Base-by-base conservation (phyloP, 768 basidiomycete genomes). In the Flagelloscypha sp. region DNA sequence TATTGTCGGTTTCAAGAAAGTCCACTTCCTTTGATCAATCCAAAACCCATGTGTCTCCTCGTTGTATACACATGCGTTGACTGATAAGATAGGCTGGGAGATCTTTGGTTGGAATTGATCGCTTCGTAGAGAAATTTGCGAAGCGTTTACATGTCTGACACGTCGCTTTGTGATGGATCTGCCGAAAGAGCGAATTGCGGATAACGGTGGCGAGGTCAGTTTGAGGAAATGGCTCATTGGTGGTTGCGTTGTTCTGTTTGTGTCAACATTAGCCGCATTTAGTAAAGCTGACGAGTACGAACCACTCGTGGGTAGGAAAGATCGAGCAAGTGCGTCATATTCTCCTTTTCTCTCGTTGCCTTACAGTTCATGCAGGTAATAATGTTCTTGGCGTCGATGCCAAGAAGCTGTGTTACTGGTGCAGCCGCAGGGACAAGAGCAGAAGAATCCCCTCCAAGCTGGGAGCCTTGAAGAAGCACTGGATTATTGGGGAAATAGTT, bases 291-390 rank as follows among this genome's bases (percentile, higher is more conserved):
- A 20, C 13, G 24, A 32, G 20, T 5, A 42, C 63, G 21, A 22
- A 90, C 90, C 61, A 80, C 87, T 30, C 82, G 74, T 4, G 90
- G 89, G 54, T 98, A 97, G 8, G 75, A 59, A 53, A 98, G 55
- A 51, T 98, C 95, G 12, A 95, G 58, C 5, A 90, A 69, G 52
- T 94, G 89, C 2, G 84, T 75, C 57, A 83, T 67, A 38, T 79
- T 77, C 35, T 84, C 80, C 53, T 94, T 86, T 44, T 77, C 75
- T 34, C 77, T 65, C 10, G 75, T 65, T 5, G 70, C 66, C 38
- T 80, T 76, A 59, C 95, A 98, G 43, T 63, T 73, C 44, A 66
- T 55, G 55, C 95, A 98, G 2, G 72, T 72, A 27, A 81, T 78
- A 30, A 80, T 57, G 30, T 79, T 93, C 51, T 73, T 79, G 7